Conservation (phyloP, 2,329 filamentous ascomycete species). For the Colletotrichum chrysophilum region DNA sequence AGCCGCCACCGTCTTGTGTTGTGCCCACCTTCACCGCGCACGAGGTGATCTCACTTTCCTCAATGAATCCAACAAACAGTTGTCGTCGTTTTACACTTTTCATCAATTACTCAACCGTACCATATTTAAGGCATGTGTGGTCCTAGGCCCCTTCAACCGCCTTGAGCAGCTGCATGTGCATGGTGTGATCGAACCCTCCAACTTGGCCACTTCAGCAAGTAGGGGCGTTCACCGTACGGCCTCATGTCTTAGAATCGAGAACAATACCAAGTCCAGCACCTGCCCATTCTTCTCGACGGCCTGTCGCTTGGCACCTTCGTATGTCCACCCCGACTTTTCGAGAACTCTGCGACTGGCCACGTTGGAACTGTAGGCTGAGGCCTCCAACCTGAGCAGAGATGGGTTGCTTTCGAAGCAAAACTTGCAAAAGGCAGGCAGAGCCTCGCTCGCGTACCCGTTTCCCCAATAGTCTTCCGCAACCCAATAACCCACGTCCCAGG, state of each 20-base stretch:
- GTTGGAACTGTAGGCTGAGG: conserved; percentile 41
- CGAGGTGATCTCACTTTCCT: not conserved
- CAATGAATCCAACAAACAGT: not conserved
- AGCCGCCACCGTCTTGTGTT: not conserved
- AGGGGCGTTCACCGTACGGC: not conserved
- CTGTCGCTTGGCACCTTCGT: conserved; percentile 48
- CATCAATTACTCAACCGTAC: not conserved
- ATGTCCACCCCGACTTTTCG: conserved; percentile 43
- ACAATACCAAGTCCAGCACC: conserved; percentile 41
- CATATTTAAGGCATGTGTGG: not conserved
- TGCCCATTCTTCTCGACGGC: conserved; percentile 47
- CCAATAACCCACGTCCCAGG: conserved; percentile 57
- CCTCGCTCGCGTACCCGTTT: conserved; percentile 48
- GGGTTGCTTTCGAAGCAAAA: conserved; percentile 51
- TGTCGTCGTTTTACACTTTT: not conserved
- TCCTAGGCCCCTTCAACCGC: not conserved
- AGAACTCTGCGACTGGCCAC: conserved; percentile 47
- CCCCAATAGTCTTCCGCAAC: conserved; percentile 48
- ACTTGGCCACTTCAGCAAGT: not conserved
- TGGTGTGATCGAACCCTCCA: not conserved
- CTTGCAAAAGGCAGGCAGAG: conserved; percentile 37
- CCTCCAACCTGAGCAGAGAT: conserved; percentile 47
- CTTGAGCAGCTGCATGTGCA: not conserved
- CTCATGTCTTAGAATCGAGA: conserved; percentile 44
- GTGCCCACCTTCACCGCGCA: not conserved